Percentiles rank a stretch among this genome's conserved stretches.
Conservation (phyloP, 75 land plant species). For the Picea glauca region DNA sequence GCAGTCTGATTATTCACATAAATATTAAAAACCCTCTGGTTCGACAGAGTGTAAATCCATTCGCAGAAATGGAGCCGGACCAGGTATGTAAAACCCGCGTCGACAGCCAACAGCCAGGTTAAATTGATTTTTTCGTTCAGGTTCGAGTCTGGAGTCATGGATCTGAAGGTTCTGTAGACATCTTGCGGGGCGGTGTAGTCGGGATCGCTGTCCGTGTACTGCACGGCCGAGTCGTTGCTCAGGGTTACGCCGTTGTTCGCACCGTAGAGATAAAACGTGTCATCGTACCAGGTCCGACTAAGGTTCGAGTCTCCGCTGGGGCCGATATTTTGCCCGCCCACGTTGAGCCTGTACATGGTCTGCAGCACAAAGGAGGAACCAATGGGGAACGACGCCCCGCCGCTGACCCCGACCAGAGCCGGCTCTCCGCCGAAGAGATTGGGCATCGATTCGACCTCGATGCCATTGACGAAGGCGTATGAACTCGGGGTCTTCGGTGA, state of each 20-base stretch:
- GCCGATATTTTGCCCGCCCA: slow-evolving; percentile 63
- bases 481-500: slow-evolving; percentile 17
- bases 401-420: slow-evolving; percentile 11
- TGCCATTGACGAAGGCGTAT: slow-evolving; percentile 75
- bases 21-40: slow-evolving; percentile 69
- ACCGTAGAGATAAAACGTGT: slow-evolving; percentile 38
- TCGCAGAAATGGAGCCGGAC: slow-evolving; percentile 92
- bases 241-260: slow-evolving; percentile 46
- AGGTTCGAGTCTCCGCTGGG: slow-evolving; percentile 52
- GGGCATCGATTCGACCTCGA: slow-evolving; percentile 67
- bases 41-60: slow-evolving; percentile 19
- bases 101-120: slow-evolving; percentile 64
- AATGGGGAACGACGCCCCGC: not conserved
- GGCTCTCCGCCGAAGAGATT: slow-evolving; percentile 19
- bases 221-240: slow-evolving; percentile 5
- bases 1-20: slow-evolving; percentile 74
- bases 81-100: slow-evolving; percentile 60
- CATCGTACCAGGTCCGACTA: slow-evolving; percentile 58
- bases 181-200: slow-evolving; percentile 56
- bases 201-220: slow-evolving; percentile 6
- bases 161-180: slow-evolving; percentile 68
- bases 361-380: slow-evolving; percentile 44
- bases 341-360: slow-evolving; percentile 68
- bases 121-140: slow-evolving; percentile 56
- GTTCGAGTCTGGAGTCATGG: slow-evolving; percentile 45